phyloP scores from a whole-genome alignment of 106 monocot species.

The Cymbidium sinense region DNA sequence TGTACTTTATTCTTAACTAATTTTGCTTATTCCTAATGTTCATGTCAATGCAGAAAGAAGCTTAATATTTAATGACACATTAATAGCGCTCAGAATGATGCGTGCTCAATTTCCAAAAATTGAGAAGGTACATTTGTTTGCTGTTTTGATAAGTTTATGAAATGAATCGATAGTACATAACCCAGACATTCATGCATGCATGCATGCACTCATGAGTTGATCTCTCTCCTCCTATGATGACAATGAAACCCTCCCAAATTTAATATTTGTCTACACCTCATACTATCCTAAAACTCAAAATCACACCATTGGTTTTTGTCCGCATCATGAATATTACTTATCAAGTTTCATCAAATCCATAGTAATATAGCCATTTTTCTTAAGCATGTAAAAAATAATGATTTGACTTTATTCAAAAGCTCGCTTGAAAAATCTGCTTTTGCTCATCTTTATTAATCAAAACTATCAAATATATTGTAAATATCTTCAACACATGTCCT shows the following conservation, averaged over 20 bases:
- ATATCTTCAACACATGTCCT: neutral
- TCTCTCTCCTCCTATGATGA: neutral
- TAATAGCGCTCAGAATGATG: constrained; percentile 84
- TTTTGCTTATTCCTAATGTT: neutral
- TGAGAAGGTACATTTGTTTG: constrained; percentile 38
- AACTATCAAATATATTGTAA: neutral
- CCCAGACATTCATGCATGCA: too few species aligned
- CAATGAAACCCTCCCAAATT: neutral
- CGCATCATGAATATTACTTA: neutral
- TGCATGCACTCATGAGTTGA: neutral
- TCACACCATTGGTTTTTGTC: neutral
- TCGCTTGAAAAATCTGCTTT: neutral
- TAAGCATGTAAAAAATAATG: neutral
- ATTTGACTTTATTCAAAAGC: neutral
- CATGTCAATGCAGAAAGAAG: constrained; percentile 39
- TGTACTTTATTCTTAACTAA: neutral
- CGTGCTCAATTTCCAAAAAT: constrained; percentile 64
- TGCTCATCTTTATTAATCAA: neutral
- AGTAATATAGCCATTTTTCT: neutral
- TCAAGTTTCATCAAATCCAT: neutral
- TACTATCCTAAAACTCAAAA: too few species aligned
- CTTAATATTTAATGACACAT: constrained; percentile 61
- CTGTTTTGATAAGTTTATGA: neutral
- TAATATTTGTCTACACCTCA: neutral
- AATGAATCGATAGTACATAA: neutral